phyloP scores from a whole-genome alignment of 148 eudicot genomes.

The Rhododendron griersonianum region DNA sequence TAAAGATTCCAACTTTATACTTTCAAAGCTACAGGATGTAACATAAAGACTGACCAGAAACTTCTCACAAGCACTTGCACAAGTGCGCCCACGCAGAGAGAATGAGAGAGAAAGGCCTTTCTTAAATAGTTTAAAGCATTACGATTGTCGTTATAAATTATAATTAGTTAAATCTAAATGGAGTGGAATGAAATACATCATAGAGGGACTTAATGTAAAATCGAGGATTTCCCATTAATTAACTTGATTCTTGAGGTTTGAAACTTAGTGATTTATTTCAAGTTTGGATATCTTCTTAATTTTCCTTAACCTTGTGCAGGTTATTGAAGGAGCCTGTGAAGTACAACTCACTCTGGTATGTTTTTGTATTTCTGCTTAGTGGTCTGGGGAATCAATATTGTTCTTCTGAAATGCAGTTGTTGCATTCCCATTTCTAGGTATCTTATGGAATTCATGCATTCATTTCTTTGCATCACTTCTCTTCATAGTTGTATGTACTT shows the following conservation, averaged over 20 bases:
- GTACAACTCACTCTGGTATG: slow-evolving; percentile 44
- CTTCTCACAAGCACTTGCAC: neutral
- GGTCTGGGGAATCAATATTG: neutral
- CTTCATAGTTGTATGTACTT: neutral
- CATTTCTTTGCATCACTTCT: neutral
- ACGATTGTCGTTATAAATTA: neutral
- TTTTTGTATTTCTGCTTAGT: neutral
- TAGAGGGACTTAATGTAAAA: neutral
- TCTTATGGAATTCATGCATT: neutral
- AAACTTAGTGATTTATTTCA: neutral
- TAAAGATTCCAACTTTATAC: neutral
- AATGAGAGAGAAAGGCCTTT: neutral
- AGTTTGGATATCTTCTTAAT: neutral
- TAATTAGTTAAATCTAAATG: neutral
- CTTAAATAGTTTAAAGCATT: neutral
- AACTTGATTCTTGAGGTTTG: neutral
- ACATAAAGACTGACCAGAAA: neutral
- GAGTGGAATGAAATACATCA: neutral
- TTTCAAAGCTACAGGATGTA: neutral
- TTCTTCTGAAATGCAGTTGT: neutral
- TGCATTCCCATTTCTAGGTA: neutral
- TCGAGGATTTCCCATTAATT: neutral
- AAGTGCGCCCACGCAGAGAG: neutral
- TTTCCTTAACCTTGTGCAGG: slow-evolving; percentile 28
- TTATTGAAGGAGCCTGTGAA: slow-evolving; percentile 45